These are phyloP conservation scores for Physcomitrium patens DNA, from an alignment of 225 moss, liverwort and hornwort species.

Conservation along the genomic window DNA sequence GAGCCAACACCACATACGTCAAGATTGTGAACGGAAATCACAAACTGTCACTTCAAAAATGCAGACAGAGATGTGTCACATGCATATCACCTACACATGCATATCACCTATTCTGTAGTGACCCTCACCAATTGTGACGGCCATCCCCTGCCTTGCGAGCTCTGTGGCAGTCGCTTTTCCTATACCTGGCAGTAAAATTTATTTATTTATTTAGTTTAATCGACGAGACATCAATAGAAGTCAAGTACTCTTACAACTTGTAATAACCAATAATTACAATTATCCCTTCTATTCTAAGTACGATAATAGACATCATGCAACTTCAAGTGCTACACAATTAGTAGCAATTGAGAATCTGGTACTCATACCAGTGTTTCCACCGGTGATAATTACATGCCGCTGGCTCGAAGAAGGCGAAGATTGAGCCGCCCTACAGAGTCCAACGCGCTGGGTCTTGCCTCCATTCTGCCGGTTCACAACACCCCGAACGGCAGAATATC, in stretches of 20 bases:
- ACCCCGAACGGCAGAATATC: not conserved
- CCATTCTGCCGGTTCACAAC: conserved; percentile 15
- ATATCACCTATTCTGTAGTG: too few relatives aligned
- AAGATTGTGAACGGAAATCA: conserved; percentile 9
- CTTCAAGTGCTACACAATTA: not conserved
- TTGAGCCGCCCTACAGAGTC: conserved; percentile 36
- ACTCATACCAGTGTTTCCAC: conserved; percentile 74
- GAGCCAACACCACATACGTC: conserved; percentile 40
- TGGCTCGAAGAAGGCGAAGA: conserved; percentile 42
- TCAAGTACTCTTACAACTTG: not conserved
- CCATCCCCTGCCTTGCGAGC: conserved; percentile 78
- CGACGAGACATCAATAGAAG: too few relatives aligned
- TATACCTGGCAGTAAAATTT: conserved; percentile 53
- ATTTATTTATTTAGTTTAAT: too few relatives aligned
- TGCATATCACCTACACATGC: not conserved
- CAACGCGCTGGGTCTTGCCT: not conserved
- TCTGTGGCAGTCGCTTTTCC: conserved; percentile 86
- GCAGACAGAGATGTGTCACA: not conserved
- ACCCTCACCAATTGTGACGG: conserved; percentile 78
- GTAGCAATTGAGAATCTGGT: not conserved
- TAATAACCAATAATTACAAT: too few relatives aligned
- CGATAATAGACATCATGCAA: not conserved
- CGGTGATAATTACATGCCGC: conserved; percentile 79
- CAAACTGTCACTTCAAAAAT: not conserved
- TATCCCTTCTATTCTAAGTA: not conserved